These are phyloP conservation scores for Hibiscus syriacus DNA, from an alignment of 345 rosid species.

Conservation along the genomic window DNA sequence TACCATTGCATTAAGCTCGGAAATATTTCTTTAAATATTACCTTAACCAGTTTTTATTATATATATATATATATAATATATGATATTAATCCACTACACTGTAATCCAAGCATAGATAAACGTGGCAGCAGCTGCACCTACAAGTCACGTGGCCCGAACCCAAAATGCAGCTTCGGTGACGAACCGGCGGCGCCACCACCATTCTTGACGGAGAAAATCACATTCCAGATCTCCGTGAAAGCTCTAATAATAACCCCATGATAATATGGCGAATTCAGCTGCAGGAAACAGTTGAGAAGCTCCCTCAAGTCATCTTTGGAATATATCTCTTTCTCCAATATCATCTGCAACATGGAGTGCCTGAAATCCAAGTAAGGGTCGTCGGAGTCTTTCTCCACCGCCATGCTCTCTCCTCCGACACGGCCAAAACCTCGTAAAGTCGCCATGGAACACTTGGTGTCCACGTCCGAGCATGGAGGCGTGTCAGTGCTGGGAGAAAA, in stretches of 20 bases:
- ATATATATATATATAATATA: too few species aligned
- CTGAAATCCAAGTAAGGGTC: constrained; percentile 90
- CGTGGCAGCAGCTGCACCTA: neutral
- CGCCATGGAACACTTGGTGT: constrained; percentile 21
- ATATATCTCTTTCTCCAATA: constrained; percentile 79
- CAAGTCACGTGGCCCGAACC: constrained; percentile 22
- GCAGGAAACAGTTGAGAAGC: constrained; percentile 77
- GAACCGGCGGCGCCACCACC: neutral
- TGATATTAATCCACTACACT: neutral
- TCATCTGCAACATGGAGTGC: constrained; percentile 94
- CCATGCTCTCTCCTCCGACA: constrained; percentile 60
- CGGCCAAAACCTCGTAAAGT: constrained; percentile 42
- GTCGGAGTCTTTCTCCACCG: constrained; percentile 90
- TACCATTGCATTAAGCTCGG: neutral
- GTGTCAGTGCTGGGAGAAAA: constrained; percentile 29
- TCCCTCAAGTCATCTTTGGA: constrained; percentile 70
- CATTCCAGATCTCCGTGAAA: constrained; percentile 95
- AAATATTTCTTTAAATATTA: constrained; percentile 7
- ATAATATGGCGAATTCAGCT: constrained; percentile 68
- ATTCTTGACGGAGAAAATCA: constrained; percentile 44
- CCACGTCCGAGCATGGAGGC: constrained; percentile 17
- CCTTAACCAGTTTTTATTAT: neutral
- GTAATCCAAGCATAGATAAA: neutral
- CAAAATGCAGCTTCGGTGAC: constrained; percentile 9
- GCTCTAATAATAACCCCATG: constrained; percentile 79